A percentile compares a stretch with the other conserved stretches of the same genome.
Evolutionary conservation across 1,139 yeast genomes (phyloP).

Genomic region (Candida sanyaensis): DNA sequence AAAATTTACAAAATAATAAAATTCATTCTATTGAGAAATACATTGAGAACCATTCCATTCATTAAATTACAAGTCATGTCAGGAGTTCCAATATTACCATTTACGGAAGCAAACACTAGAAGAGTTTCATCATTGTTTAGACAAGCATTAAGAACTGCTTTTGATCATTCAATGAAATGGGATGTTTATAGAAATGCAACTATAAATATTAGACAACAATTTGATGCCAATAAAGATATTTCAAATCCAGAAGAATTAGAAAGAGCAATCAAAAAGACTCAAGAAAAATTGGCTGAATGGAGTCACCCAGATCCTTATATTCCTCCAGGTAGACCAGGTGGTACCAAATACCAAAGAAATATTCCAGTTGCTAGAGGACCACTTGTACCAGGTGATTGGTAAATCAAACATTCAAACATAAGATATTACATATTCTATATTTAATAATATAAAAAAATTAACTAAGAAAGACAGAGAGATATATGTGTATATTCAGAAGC

Average conservation of each 20-base stretch:
- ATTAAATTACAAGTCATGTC: slow-evolving; percentile 23
- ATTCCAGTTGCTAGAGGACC: slow-evolving; percentile 51
- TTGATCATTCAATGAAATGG: slow-evolving; percentile 71
- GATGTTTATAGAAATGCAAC: slow-evolving; percentile 74
- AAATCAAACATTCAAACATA: slow-evolving; percentile 5
- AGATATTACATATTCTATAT: neutral
- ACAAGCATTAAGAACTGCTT: slow-evolving; percentile 71
- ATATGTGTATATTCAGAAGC: neutral
- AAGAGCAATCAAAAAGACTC: slow-evolving; percentile 44
- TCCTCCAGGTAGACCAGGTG: slow-evolving; percentile 88
- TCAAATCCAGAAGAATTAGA: slow-evolving; percentile 60
- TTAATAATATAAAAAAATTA: neutral
- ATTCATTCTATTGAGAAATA: neutral
- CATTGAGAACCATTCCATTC: neutral
- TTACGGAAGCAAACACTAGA: slow-evolving; percentile 67
- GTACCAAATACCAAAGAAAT: slow-evolving; percentile 85
- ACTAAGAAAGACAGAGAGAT: too few relatives aligned
- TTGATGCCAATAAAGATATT: slow-evolving; percentile 67
- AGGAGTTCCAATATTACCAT: slow-evolving; percentile 45
- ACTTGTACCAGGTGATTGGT: slow-evolving; percentile 50
- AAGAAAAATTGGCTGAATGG: slow-evolving; percentile 57
- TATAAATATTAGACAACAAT: slow-evolving; percentile 69
- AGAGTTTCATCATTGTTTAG: slow-evolving; percentile 70
- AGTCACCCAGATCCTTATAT: slow-evolving; percentile 86
- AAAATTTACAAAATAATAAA: neutral